These are phyloP conservation scores for Kodamaea ohmeri DNA, from an alignment of 1,139 yeast species.

Conservation along the genomic window DNA sequence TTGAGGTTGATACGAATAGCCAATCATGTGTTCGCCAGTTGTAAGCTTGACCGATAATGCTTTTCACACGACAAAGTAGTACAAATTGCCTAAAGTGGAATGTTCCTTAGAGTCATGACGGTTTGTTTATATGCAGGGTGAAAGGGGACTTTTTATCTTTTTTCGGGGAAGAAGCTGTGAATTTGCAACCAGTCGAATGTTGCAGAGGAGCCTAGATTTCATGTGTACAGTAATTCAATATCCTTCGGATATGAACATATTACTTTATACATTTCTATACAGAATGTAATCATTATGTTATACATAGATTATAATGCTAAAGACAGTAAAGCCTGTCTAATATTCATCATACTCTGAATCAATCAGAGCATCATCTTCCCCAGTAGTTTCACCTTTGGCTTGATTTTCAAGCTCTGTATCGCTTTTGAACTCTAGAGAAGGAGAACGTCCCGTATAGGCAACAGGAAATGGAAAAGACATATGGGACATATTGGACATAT, in stretches of 20 bases:
- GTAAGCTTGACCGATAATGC: constrained; percentile 4
- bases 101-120: background rate
- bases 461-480: constrained; percentile 4
- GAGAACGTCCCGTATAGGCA: background rate
- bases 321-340: background rate
- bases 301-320: no score
- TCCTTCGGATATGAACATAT: no score
- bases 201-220: background rate
- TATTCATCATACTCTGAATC: constrained; percentile 2
- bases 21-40: constrained; percentile 4
- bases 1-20: no score
- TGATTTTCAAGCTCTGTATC: background rate
- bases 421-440: background rate
- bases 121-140: background rate
- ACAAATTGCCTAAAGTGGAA: background rate
- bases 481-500: constrained; percentile 4
- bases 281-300: no score
- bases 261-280: no score
- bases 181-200: constrained; percentile 3
- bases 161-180: background rate
- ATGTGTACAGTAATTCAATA: no score
- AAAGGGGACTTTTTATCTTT: background rate
- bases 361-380: constrained; percentile 2
- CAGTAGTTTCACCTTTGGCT: background rate
- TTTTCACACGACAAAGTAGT: constrained; percentile 1